phyloP scores from a whole-genome alignment of 2,329 filamentous ascomycete species.

The Podosphaera leucotricha region DNA sequence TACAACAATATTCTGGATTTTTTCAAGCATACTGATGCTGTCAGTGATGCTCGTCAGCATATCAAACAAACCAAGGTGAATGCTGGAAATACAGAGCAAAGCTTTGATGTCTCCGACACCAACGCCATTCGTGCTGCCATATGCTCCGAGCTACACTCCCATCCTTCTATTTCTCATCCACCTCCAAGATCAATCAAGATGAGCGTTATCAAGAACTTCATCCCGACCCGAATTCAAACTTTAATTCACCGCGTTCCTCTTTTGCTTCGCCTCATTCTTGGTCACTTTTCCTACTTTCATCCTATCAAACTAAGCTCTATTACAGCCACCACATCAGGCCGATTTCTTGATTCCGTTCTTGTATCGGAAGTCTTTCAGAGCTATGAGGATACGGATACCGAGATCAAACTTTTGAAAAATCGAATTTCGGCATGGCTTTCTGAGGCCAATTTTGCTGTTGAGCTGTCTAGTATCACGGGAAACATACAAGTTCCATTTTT shows the following conservation, averaged over 20 bases:
- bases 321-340: slow-evolving; percentile 24
- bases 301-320: slow-evolving; percentile 25
- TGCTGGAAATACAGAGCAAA: slow-evolving; percentile 10
- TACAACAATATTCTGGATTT: slow-evolving; percentile 20
- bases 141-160: slow-evolving; percentile 22
- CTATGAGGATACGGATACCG: slow-evolving; percentile 20
- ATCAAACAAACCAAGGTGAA: slow-evolving; percentile 8
- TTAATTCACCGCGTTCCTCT: slow-evolving; percentile 27
- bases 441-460: slow-evolving; percentile 27
- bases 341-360: slow-evolving; percentile 24
- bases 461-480: slow-evolving; percentile 22
- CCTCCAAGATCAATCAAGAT: slow-evolving; percentile 23
- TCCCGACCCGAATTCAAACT: slow-evolving; percentile 18
- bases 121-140: slow-evolving; percentile 25
- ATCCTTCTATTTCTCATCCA: slow-evolving; percentile 26
- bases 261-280: slow-evolving; percentile 23
- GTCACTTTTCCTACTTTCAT: slow-evolving; percentile 27
- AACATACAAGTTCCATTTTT: slow-evolving; percentile 24
- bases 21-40: slow-evolving; percentile 19
- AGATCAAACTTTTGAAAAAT: slow-evolving; percentile 22
- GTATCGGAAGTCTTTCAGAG: slow-evolving; percentile 25
- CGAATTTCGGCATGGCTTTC: slow-evolving; percentile 25
- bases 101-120: slow-evolving; percentile 18
- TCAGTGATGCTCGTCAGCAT: slow-evolving; percentile 16
- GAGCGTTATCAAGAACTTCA: slow-evolving; percentile 22